Conservation (phyloP, 2,329 filamentous ascomycete genomes). For the Penicillium sp. region DNA sequence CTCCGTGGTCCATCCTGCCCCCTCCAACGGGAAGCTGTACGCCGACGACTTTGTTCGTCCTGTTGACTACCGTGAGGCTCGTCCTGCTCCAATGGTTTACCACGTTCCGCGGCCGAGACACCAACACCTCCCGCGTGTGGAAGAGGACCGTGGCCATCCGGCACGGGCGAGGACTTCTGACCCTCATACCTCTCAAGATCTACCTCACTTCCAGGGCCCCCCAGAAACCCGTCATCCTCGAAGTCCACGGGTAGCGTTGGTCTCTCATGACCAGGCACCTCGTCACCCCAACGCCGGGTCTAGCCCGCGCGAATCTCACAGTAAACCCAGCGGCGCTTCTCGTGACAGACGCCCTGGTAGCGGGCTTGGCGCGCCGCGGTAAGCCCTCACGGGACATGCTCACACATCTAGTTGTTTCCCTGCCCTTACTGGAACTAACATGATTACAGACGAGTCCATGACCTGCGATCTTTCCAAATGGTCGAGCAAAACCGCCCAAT, state of each 20-base stretch:
- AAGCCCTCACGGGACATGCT: constrained; percentile 22
- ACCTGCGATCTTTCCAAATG: constrained; percentile 28
- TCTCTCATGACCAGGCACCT: constrained; percentile 27
- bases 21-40: constrained; percentile 39
- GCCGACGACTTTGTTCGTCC: constrained; percentile 47
- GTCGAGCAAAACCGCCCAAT: constrained; percentile 33
- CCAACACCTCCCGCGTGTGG: constrained; percentile 23
- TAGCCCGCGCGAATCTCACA: constrained; percentile 12
- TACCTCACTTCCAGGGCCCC: constrained; percentile 21
- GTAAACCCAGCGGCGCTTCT: constrained; percentile 19
- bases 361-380: constrained; percentile 28
- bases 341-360: constrained; percentile 29
- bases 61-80: constrained; percentile 37
- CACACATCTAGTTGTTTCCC: not conserved
- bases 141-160: constrained; percentile 26
- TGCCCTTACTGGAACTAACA: constrained; percentile 15
- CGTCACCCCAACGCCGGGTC: constrained; percentile 14
- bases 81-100: constrained; percentile 30
- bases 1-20: constrained; percentile 25
- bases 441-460: constrained; percentile 22
- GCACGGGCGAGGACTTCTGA: constrained; percentile 22
- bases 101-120: constrained; percentile 24
- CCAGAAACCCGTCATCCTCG: constrained; percentile 21
- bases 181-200: constrained; percentile 24
- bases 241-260: constrained; percentile 19